Base-by-base conservation (phyloP, 805 yeast species). In the Pichia manshurica region DNA sequence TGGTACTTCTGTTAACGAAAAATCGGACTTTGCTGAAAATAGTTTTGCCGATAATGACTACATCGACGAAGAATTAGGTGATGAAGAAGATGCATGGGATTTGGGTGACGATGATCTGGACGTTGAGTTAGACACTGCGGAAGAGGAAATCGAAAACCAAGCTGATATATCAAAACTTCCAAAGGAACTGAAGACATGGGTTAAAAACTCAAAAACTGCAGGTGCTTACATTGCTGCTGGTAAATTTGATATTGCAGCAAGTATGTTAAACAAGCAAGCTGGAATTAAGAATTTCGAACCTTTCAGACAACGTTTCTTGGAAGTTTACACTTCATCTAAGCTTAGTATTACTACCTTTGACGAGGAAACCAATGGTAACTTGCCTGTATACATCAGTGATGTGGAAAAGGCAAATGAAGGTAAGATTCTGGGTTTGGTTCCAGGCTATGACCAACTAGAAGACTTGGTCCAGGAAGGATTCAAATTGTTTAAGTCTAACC, bases 141-240 rank as follows among this genome's bases (percentile, higher is more conserved):
- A 65, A 19, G 69, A 62, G 5, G 77, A 64, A 12, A 59, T 48
- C 25, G 67, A 61, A 21, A 65, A 54, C 5, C 57, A 44, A 3
- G 38, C 46, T 31, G 56, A 50, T 31, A 23, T 28, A 17, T 17
- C 56, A 5, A 70, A 64, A 21, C 63, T 69, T 52, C 74, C 74
- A 15, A 77, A 77, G 23, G 96, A 90, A 63, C 67, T 81, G 29
- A 82, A 82, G 4, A 66, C 67, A 49, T 95, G 99, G 99, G 77
- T 87, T 28, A 84, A 91, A 55, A 87, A 85, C 66, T 86, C 96
- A 16, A 85, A 84, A 53, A 77, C 90, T 47, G 88, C 97, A 4
- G 97, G 96, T 28, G 88, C 87, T 23, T 87, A 88, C 58, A 89
- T 84, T 59, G 97, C 99, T 2, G 89, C 96, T 2, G 99, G 99